phyloP scores from a whole-genome alignment of 2,329 filamentous ascomycete species.

The Claviceps citrina region DNA sequence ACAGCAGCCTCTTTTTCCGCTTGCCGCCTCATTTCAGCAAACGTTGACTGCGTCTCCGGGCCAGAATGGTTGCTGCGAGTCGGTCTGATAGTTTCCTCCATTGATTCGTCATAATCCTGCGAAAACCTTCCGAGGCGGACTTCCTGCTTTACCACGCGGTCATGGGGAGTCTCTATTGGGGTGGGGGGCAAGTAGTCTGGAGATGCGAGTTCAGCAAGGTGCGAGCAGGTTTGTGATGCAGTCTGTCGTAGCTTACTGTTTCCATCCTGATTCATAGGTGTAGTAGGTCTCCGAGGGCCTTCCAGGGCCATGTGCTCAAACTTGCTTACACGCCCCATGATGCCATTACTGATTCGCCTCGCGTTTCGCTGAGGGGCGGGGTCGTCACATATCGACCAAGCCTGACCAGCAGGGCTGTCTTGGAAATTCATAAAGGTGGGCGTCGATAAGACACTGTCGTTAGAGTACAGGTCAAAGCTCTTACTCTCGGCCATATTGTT shows the following conservation, averaged over 20 bases:
- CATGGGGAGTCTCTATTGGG: slow-evolving; percentile 47
- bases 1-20: slow-evolving; percentile 33
- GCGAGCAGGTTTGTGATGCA: neutral
- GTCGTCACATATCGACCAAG: slow-evolving; percentile 32
- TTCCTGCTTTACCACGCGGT: slow-evolving; percentile 28
- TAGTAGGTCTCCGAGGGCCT: slow-evolving; percentile 37
- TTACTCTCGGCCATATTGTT: slow-evolving; percentile 27
- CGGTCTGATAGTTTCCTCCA: slow-evolving; percentile 52
- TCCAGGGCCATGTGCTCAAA: slow-evolving; percentile 39
- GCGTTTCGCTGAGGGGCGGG: slow-evolving; percentile 30
- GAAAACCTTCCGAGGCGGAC: slow-evolving; percentile 35
- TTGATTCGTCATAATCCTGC: slow-evolving; percentile 48
- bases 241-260: slow-evolving; percentile 32
- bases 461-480: slow-evolving; percentile 35
- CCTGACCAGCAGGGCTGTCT: slow-evolving; percentile 29
- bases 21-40: slow-evolving; percentile 43
- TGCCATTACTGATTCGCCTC: slow-evolving; percentile 42
- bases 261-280: slow-evolving; percentile 45
- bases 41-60: slow-evolving; percentile 33
- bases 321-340: slow-evolving; percentile 43
- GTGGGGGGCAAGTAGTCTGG: slow-evolving; percentile 51
- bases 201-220: slow-evolving; percentile 5
- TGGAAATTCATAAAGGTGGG: slow-evolving; percentile 35
- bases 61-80: slow-evolving; percentile 26
- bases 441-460: slow-evolving; percentile 31